Base-by-base conservation (phyloP, 306 rosid species). In the Adenanthera pavonina region DNA sequence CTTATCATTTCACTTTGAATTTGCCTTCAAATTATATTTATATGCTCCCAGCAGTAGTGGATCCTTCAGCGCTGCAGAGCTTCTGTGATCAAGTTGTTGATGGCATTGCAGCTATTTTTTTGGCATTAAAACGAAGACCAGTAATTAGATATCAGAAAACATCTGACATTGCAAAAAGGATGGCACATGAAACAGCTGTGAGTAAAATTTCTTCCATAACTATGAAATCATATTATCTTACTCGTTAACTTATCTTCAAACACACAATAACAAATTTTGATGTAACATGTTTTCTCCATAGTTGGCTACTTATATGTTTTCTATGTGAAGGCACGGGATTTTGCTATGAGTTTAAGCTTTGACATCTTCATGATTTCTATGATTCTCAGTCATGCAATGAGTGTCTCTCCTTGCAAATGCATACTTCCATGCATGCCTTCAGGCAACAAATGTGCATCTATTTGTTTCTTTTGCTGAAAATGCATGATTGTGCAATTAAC, bases 21-120 rank as follows among this genome's bases (percentile, higher is more conserved):
- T 67, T 95, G 71, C 87, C 91, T 60, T 87, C 97, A 78, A 92
- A 89, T 86, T 90, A 89, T 84, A 54, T 83, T 41, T 93, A 95
- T 80, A 95, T 95, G 94, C 95, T 95, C 53, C 99, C 99, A 57
- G 98, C 99, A 56, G 87, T 90, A 76, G 91, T 92, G 52, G 99
- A 93, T 82, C 97, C 92, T 84, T 85, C 92, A 65, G 83, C 83
- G 59, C 75, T 87, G 87, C 96, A 89, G 85, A 77, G 54, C 64
- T 95, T 92, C 83, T 89, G 94, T 80, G 93, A 90, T 77, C 90
- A 82, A 75, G 91, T 83, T 52, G 99, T 95, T 81, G 99, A 95
- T 75, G 91, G 99, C 65, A 88, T 95, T 74, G 90, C 94, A 67
- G 93, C 99, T 82, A 65, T 93, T 69, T 95, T 95, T 82, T 82